Conservation (phyloP, 495 filamentous ascomycete genomes). For the Paragyromitra xinjiangensis region DNA sequence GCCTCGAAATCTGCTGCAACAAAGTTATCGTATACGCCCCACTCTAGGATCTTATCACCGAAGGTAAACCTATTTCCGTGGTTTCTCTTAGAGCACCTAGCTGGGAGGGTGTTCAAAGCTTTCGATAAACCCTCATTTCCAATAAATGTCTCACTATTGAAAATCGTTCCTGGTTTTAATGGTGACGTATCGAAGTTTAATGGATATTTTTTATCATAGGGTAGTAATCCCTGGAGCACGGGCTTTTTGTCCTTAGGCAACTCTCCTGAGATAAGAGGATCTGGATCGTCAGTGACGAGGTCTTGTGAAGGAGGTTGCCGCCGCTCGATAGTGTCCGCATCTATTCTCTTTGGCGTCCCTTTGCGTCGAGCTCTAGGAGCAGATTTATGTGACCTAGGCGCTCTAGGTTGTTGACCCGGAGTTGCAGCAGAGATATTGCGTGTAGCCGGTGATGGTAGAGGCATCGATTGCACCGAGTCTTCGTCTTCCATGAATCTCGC, state of each 20-base stretch:
- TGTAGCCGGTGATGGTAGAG: not conserved
- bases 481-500: slow-evolving; percentile 40
- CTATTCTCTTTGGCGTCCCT: slow-evolving; percentile 47
- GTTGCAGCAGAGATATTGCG: not conserved
- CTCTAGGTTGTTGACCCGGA: not conserved
- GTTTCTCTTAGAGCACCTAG: slow-evolving; percentile 57
- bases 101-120: slow-evolving; percentile 56
- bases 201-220: slow-evolving; percentile 65
- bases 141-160: slow-evolving; percentile 56
- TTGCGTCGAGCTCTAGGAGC: slow-evolving; percentile 42
- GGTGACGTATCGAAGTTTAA: slow-evolving; percentile 71
- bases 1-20: slow-evolving; percentile 71
- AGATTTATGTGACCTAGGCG: not conserved
- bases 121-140: slow-evolving; percentile 45
- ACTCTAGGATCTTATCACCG: slow-evolving; percentile 65
- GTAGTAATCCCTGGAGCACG: slow-evolving; percentile 40
- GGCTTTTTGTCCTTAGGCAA: slow-evolving; percentile 3
- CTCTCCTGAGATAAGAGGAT: slow-evolving; percentile 2
- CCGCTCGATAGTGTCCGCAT: slow-evolving; percentile 53
- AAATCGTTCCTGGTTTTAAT: slow-evolving; percentile 54
- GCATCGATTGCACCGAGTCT: slow-evolving; percentile 22
- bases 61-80: slow-evolving; percentile 60
- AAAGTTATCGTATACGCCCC: slow-evolving; percentile 75
- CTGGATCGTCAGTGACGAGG: slow-evolving; percentile 36
- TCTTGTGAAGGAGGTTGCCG: slow-evolving; percentile 53